Evolutionary conservation across 2,329 filamentous ascomycete genomes (phyloP).

Genomic region (Monosporascus sp.): DNA sequence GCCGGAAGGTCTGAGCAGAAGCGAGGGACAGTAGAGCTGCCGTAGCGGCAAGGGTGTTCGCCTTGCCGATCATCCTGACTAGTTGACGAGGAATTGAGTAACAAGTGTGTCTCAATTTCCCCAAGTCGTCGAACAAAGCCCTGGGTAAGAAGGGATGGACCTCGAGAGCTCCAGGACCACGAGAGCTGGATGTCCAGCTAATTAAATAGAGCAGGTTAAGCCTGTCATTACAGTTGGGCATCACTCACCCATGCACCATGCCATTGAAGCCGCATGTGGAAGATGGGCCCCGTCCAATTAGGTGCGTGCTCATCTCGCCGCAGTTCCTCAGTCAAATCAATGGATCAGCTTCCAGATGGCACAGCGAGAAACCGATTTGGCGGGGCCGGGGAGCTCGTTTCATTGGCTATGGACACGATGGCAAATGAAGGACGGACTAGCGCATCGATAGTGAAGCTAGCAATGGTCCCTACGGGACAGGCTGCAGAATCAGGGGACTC

Average conservation of each 20-base stretch:
- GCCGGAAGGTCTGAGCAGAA: slow-evolving; percentile 54
- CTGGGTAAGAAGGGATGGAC: neutral
- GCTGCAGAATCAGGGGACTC: neutral
- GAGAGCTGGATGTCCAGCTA: neutral
- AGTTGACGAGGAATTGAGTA: neutral
- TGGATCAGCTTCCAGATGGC: neutral
- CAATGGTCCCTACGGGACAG: neutral
- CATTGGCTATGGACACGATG: neutral
- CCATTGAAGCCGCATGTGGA: neutral
- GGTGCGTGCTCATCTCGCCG: neutral
- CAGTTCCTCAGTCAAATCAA: neutral
- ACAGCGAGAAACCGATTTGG: neutral
- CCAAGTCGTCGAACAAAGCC: neutral
- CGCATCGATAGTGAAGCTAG: neutral
- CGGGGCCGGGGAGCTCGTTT: neutral
- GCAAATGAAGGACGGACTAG: neutral
- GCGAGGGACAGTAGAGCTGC: slow-evolving; percentile 34
- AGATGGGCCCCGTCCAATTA: neutral
- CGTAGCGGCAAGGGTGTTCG: slow-evolving; percentile 27
- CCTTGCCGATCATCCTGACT: slow-evolving; percentile 31
- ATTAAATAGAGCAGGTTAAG: neutral
- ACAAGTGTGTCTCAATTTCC: neutral
- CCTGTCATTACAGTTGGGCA: neutral
- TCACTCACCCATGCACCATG: neutral
- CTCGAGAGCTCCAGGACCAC: neutral